Conservation (phyloP, 257 asterid genomes). For the Gentiana straminea region DNA sequence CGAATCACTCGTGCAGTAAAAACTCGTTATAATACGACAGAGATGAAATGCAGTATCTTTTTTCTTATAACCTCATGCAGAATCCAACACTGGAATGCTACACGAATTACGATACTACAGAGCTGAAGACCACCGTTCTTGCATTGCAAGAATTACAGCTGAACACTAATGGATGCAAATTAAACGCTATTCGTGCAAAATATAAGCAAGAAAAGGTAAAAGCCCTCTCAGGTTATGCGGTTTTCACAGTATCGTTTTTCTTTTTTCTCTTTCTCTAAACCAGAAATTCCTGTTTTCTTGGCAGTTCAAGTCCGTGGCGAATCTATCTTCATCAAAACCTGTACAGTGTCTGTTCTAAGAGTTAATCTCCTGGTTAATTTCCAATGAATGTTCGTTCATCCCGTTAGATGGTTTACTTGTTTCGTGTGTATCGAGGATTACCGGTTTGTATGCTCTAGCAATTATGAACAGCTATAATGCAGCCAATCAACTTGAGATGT, state of each 20-base stretch:
- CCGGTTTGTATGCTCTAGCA: conserved; percentile 43
- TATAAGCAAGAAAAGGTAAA: conserved; percentile 77
- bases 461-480: conserved; percentile 26
- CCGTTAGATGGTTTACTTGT: too few species aligned
- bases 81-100: conserved; percentile 78
- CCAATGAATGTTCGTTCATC: conserved; percentile 15
- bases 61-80: conserved; percentile 28
- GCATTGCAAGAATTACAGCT: conserved; percentile 65
- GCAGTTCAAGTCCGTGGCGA: conserved; percentile 85
- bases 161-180: conserved; percentile 35
- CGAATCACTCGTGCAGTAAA: too few species aligned
- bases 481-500: conserved; percentile 23
- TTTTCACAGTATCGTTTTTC: too few species aligned
- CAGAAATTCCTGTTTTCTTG: conserved; percentile 5
- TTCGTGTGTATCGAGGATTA: conserved; percentile 1
- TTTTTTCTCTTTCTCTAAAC: not conserved
- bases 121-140: conserved; percentile 50
- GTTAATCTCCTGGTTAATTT: conserved; percentile 12
- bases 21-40: too few species aligned
- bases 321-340: conserved; percentile 34
- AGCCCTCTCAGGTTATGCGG: not conserved
- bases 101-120: conserved; percentile 45
- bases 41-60: too few species aligned
- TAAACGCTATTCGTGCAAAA: conserved; percentile 63
- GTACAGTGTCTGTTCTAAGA: conserved; percentile 46